phyloP scores from a whole-genome alignment of 108 stramenopile genomes.

The Parietichytrium sp. region DNA sequence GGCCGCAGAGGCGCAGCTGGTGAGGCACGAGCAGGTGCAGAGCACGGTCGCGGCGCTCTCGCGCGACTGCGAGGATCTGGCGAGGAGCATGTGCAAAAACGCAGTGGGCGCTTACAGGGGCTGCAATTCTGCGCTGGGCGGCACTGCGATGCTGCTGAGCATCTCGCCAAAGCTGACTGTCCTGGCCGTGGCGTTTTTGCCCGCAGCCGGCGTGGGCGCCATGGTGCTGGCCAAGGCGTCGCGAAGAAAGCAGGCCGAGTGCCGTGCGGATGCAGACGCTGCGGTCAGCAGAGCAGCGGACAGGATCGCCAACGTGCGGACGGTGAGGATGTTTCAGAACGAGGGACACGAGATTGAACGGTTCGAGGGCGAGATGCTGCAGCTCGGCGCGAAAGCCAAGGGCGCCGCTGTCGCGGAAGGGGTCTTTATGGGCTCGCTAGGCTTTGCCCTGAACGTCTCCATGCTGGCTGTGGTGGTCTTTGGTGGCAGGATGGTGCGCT shows the following conservation, averaged over 20 bases:
- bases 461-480: constrained; percentile 8
- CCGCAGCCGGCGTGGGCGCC: background rate
- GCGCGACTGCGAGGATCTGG: constrained; percentile 1
- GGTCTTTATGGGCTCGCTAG: constrained; percentile 13
- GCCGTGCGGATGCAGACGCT: background rate
- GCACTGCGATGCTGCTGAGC: background rate
- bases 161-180: constrained; percentile 34
- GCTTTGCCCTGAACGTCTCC: background rate
- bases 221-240: background rate
- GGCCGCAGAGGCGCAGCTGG: no score
- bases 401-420: constrained; percentile 20
- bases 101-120: background rate
- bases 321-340: background rate
- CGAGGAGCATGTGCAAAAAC: constrained; percentile 26
- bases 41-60: background rate
- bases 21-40: no score
- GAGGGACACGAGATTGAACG: background rate
- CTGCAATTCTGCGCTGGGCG: constrained; percentile 22
- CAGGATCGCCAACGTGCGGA: background rate
- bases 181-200: background rate
- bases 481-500: background rate
- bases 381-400: background rate
- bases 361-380: background rate
- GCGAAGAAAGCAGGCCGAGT: background rate
- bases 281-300: background rate